Evolutionary conservation across 176 grass and related monocot genomes (phyloP), one percentile per base, ranked within the genome.

Genomic region (Poa pratensis): DNA sequence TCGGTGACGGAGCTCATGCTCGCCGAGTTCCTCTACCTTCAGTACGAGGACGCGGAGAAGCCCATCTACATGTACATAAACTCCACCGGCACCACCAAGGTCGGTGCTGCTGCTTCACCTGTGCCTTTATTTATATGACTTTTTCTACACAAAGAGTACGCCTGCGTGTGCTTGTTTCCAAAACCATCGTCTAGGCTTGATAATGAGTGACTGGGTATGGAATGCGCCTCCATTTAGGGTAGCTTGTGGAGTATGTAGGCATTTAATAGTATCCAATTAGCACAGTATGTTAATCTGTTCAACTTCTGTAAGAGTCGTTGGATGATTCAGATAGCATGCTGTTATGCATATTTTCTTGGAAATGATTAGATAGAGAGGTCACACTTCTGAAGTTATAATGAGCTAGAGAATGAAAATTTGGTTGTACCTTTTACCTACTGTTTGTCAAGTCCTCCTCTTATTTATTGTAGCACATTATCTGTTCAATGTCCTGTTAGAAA

Each of bases 61-160:
- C 95, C 95, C 59, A 95, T 97, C 77, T 97, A 95, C 72, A 80
- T 97, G 71, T 95, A 97, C 80, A 95, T 97, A 73, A 93, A 97
- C 82, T 97, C 93, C 62, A 97, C 95, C 26, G 95, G 95, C 46
- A 94, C 91, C 60, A 94, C 88, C 69, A 93, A 97, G 89, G 95
- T 87, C 19, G 37, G 35, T 77, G 20, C 42, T 67, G 59, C 54
- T 24, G 70, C 50, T 64, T 22, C 78, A 55, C 19, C 51, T 82
- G 57, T n/a, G 7, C 77, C 34, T 35, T 2, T 32, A 32, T 54
- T 14, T 52, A 20, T 9, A 54, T 74, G 35, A 7, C 69, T 30
- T 40, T 55, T 88, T n/a, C 4, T 65, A 64, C 51, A 32, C 9
- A 57, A 76, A 58, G 18, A 45, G 2, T 62, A 51, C 12, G 7